phyloP scores from a whole-genome alignment of 805 yeast species.

The Candida oleophila region DNA sequence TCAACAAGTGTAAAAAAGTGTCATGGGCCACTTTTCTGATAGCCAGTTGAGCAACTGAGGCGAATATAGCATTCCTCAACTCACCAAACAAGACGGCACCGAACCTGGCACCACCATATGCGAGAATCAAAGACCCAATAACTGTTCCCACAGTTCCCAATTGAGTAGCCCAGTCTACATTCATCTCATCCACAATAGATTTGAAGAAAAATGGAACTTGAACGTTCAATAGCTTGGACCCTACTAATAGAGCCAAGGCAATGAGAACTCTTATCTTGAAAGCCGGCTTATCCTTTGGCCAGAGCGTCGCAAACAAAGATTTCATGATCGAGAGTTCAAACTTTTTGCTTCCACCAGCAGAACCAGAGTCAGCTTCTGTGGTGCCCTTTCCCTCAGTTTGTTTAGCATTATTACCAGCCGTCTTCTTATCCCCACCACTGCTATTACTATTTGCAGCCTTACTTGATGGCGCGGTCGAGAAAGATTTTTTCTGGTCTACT shows the following conservation, averaged over 20 bases:
- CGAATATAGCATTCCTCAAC: slow-evolving; percentile 91
- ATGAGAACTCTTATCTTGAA: slow-evolving; percentile 71
- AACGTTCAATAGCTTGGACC: slow-evolving; percentile 83
- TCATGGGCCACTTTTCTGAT: slow-evolving; percentile 85
- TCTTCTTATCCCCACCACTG: too few species aligned
- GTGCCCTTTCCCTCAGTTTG: not conserved
- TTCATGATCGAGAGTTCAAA: slow-evolving; percentile 57
- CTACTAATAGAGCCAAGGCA: slow-evolving; percentile 71
- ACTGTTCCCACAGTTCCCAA: slow-evolving; percentile 66
- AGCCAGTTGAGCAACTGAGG: slow-evolving; percentile 92
- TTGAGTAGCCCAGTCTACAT: slow-evolving; percentile 74
- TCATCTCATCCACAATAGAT: slow-evolving; percentile 86
- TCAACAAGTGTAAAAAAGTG: slow-evolving; percentile 80
- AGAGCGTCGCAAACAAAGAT: slow-evolving; percentile 65
- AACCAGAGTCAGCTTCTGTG: not conserved
- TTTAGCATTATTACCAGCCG: not conserved
- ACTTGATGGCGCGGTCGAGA: not conserved
- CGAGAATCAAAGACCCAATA: slow-evolving; percentile 66
- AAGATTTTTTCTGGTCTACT: not conserved
- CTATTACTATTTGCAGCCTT: not conserved
- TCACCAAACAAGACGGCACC: slow-evolving; percentile 96
- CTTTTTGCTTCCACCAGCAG: slow-evolving; percentile 11
- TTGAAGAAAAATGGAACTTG: slow-evolving; percentile 95
- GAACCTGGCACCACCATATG: slow-evolving; percentile 91
- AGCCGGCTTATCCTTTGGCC: slow-evolving; percentile 74